Percentiles rank a stretch among this genome's conserved stretches.
Evolutionary conservation across 202 grass and related monocot species (phyloP).

Genomic region (Elaeis oleifera): DNA sequence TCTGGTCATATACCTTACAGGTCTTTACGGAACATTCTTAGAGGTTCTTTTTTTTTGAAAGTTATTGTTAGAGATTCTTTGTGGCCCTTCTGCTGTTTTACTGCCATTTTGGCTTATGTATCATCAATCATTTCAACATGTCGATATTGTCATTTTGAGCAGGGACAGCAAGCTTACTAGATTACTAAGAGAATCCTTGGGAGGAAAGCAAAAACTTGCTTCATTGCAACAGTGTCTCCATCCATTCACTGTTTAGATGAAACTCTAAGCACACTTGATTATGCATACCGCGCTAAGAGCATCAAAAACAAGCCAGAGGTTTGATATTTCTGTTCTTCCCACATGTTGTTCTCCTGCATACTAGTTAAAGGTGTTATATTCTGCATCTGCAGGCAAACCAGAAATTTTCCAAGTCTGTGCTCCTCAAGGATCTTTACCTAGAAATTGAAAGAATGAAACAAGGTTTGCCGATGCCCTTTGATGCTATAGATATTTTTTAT

Average conservation of each 20-base stretch:
- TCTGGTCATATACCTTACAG: constrained; percentile 82
- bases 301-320: constrained; percentile 92
- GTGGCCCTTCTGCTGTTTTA: not conserved
- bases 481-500: constrained; percentile 10
- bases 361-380: constrained; percentile 13
- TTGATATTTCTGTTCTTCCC: constrained; percentile 13
- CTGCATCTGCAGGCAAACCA: constrained; percentile 53
- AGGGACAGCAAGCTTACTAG: constrained; percentile 92
- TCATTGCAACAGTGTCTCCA: constrained; percentile 89
- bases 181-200: constrained; percentile 87
- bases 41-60: not conserved
- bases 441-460: constrained; percentile 92
- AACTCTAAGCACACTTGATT: constrained; percentile 86
- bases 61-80: constrained; percentile 4
- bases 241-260: constrained; percentile 63
- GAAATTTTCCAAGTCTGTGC: constrained; percentile 54
- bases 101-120: too few relatives aligned
- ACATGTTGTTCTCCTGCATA: not conserved
- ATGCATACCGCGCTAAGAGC: constrained; percentile 77
- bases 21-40: constrained; percentile 24
- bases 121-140: too few relatives aligned
- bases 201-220: constrained; percentile 89
- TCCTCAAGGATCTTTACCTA: constrained; percentile 70
- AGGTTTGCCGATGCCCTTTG: constrained; percentile 31
- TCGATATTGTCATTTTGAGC: constrained; percentile 9